These are phyloP conservation scores for Lecanicillium sp. DNA, from an alignment of 2,329 filamentous ascomycete genomes.

Conservation along the genomic window DNA sequence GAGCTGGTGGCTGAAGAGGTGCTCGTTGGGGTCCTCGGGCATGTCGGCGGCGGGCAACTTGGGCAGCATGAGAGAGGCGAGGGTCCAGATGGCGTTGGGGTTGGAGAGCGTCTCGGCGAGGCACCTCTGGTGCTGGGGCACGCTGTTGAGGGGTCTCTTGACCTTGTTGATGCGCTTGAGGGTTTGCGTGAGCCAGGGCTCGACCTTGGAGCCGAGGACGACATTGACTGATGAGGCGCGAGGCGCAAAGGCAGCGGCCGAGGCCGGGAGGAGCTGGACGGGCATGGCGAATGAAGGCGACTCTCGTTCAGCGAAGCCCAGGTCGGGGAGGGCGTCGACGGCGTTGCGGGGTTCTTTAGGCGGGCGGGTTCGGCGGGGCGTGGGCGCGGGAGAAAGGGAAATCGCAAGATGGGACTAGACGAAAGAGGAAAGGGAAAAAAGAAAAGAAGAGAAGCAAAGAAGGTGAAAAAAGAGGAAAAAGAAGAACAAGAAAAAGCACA, in stretches of 20 bases:
- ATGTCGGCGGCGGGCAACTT: slow-evolving; percentile 83
- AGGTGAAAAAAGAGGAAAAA: slow-evolving; percentile 23
- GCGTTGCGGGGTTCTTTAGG: slow-evolving; percentile 2
- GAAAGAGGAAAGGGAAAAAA: slow-evolving; percentile 9
- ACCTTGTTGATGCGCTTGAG: slow-evolving; percentile 94
- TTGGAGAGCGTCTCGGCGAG: slow-evolving; percentile 91
- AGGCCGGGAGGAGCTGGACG: slow-evolving; percentile 86
- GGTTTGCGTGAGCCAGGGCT: slow-evolving; percentile 94
- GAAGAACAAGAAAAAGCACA: slow-evolving; percentile 43
- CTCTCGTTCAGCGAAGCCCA: no score
- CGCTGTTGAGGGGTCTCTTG: slow-evolving; percentile 95
- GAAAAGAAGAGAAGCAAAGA: slow-evolving; percentile 28
- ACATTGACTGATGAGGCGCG: slow-evolving; percentile 86
- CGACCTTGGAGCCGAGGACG: slow-evolving; percentile 83
- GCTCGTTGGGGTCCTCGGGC: slow-evolving; percentile 76
- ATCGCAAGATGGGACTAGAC: slow-evolving; percentile 12
- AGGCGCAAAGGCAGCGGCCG: slow-evolving; percentile 92
- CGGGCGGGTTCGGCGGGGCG: slow-evolving; percentile 10
- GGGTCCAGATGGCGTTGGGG: slow-evolving; percentile 84
- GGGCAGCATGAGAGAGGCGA: slow-evolving; percentile 86
- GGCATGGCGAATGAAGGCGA: slow-evolving; percentile 55
- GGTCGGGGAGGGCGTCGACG: no score
- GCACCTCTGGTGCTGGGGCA: slow-evolving; percentile 90
- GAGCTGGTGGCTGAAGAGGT: slow-evolving; percentile 86
- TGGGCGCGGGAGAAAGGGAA: slow-evolving; percentile 13